Evolutionary conservation across 306 rosid genomes (phyloP).

Genomic region (Glycyrrhiza uralensis): DNA sequence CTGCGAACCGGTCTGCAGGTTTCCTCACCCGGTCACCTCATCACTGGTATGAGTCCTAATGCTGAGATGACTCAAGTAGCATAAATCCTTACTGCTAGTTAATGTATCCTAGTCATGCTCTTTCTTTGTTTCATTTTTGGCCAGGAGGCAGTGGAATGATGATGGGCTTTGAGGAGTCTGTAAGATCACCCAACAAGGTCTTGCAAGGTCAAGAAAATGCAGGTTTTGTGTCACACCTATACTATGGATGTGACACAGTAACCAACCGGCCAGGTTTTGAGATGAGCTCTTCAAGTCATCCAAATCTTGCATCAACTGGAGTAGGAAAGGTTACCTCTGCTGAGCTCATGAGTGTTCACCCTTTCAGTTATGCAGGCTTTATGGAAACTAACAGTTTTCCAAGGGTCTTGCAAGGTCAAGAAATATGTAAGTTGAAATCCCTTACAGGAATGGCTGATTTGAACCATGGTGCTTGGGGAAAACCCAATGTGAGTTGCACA

Average conservation of each 20-base stretch:
- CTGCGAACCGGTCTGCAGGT: constrained; percentile 77
- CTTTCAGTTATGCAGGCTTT: constrained; percentile 72
- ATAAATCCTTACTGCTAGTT: background rate
- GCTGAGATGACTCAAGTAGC: background rate
- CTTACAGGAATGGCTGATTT: constrained; percentile 59
- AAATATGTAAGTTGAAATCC: constrained; percentile 81
- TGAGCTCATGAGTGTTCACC: constrained; percentile 62
- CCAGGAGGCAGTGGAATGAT: constrained; percentile 67
- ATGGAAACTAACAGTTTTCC: constrained; percentile 73
- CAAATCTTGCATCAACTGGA: constrained; percentile 48
- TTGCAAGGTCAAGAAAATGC: constrained; percentile 99
- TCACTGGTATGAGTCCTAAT: constrained; percentile 53
- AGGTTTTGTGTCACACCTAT: constrained; percentile 78
- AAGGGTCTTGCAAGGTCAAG: constrained; percentile 99
- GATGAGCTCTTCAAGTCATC: constrained; percentile 63
- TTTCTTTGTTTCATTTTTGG: background rate
- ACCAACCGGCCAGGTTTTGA: constrained; percentile 66
- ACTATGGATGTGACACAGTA: constrained; percentile 65
- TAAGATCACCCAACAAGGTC: constrained; percentile 98
- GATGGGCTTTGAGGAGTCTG: constrained; percentile 87
- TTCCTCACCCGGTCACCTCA: constrained; percentile 54
- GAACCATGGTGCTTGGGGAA: constrained; percentile 68
- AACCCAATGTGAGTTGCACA: constrained; percentile 47
- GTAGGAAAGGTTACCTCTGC: constrained; percentile 47
- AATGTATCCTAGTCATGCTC: constrained; percentile 3